phyloP scores from a whole-genome alignment of 2,329 filamentous ascomycete genomes.

The Calonectria ilicicola region DNA sequence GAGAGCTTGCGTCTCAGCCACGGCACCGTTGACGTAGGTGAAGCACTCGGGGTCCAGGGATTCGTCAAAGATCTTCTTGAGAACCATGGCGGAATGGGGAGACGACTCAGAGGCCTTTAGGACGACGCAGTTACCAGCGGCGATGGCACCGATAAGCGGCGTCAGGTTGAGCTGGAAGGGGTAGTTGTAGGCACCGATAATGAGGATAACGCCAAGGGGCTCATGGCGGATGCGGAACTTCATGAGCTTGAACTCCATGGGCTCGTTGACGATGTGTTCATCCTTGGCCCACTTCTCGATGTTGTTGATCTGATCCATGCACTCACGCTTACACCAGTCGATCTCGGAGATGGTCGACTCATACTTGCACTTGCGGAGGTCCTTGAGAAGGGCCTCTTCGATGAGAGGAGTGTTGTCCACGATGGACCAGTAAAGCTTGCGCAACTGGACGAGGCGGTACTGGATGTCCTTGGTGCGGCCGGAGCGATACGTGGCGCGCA shows the following conservation, averaged over 20 bases:
- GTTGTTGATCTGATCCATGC: constrained; percentile 81
- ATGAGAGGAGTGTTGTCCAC: constrained; percentile 82
- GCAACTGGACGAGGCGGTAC: constrained; percentile 87
- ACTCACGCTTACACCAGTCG: constrained; percentile 83
- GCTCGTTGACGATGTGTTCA: constrained; percentile 78
- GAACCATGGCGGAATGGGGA: constrained; percentile 79
- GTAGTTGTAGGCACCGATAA: constrained; percentile 96
- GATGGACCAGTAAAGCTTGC: constrained; percentile 94
- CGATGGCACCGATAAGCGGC: constrained; percentile 89
- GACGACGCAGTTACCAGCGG: constrained; percentile 89
- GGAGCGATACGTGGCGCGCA: constrained; percentile 78
- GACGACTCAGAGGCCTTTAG: constrained; percentile 92
- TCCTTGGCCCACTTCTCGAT: constrained; percentile 87
- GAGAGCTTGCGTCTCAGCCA: constrained; percentile 84
- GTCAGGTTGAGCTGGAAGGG: constrained; percentile 84
- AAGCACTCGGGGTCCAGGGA: constrained; percentile 84
- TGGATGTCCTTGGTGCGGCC: constrained; percentile 86
- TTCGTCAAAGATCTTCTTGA: constrained; percentile 82
- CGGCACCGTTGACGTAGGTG: constrained; percentile 81
- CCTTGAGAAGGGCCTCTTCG: constrained; percentile 78
- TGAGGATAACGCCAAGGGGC: constrained; percentile 83
- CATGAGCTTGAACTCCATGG: constrained; percentile 75
- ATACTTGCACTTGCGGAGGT: constrained; percentile 82
- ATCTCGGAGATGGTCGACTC: constrained; percentile 83
- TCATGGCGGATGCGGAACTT: constrained; percentile 86